Percentiles rank a stretch among this genome's conserved stretches.
Conservation (phyloP, 2,329 filamentous ascomycete species). For the Tolypocladium tundrense region DNA sequence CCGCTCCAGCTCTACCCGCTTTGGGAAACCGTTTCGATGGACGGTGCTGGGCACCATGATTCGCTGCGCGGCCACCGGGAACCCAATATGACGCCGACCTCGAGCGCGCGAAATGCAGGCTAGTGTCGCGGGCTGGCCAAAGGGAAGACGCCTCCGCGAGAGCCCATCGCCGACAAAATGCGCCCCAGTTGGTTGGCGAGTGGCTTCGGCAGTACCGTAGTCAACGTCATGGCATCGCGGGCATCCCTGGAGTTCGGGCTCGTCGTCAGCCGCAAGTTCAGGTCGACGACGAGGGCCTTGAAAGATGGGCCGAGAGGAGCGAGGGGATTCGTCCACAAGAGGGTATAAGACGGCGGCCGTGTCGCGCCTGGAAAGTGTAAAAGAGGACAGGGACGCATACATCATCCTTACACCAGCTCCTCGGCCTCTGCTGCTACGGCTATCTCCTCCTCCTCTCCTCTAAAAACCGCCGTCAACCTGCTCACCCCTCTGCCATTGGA, state of each 20-base stretch:
- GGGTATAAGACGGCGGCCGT: background rate
- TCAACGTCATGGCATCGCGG: background rate
- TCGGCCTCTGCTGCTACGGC: background rate
- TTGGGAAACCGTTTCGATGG: background rate
- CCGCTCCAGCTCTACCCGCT: background rate
- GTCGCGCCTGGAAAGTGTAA: background rate
- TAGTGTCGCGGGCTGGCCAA: background rate
- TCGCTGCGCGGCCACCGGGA: background rate
- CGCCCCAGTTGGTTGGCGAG: background rate
- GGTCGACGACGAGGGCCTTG: background rate
- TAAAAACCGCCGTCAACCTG: too few species aligned
- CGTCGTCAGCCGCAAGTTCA: background rate
- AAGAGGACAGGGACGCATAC: background rate
- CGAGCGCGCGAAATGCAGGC: background rate
- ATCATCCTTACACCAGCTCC: background rate
- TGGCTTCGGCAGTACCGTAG: background rate
- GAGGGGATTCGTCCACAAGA: background rate
- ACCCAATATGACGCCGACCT: background rate
- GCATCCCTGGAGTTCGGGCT: background rate
- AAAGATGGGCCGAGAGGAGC: background rate
- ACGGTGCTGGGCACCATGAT: background rate
- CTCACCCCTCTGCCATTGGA: background rate
- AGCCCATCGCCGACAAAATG: background rate
- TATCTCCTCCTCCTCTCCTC: background rate
- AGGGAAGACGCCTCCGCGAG: background rate